phyloP scores from a whole-genome alignment of 2,329 filamentous ascomycete species.

The Thermothelomyces thermophilus region DNA sequence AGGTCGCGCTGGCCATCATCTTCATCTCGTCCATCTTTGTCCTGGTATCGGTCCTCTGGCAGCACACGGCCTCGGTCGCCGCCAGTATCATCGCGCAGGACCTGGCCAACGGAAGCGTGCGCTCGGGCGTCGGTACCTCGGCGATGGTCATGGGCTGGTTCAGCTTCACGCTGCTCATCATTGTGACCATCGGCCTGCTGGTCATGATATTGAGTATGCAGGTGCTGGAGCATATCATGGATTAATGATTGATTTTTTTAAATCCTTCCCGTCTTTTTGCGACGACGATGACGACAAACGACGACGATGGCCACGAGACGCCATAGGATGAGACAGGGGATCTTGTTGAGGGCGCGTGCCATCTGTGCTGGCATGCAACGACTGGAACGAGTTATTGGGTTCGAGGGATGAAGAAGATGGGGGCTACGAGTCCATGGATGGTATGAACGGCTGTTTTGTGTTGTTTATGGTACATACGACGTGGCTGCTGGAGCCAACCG shows the following conservation, averaged over 20 bases:
- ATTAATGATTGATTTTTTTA: conserved; percentile 10
- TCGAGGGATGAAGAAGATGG: not conserved
- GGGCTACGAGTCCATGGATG: not conserved
- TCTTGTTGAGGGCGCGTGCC: no score
- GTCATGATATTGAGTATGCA: conserved; percentile 96
- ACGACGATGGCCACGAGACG: no score
- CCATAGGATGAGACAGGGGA: not conserved
- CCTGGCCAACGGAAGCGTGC: conserved; percentile 81
- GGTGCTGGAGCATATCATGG: conserved; percentile 59
- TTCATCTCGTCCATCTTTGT: conserved; percentile 68
- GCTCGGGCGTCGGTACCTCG: conserved; percentile 80
- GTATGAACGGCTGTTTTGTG: not conserved
- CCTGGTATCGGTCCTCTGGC: conserved; percentile 74
- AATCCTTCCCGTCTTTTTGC: not conserved
- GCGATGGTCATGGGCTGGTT: conserved; percentile 99
- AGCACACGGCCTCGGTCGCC: conserved; percentile 93
- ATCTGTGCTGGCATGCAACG: not conserved
- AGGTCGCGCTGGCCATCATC: conserved; percentile 88
- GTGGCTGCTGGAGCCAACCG: not conserved
- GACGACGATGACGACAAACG: no score
- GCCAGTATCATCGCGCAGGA: conserved; percentile 91
- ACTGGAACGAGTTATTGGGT: conserved; percentile 2
- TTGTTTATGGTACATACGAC: not conserved
- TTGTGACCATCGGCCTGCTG: conserved; percentile 89
- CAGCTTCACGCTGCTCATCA: conserved; percentile 83